Evolutionary conservation across 2,329 filamentous ascomycete species (phyloP), one percentile per base, ranked within the genome.

Genomic region (Monascus ruber): DNA sequence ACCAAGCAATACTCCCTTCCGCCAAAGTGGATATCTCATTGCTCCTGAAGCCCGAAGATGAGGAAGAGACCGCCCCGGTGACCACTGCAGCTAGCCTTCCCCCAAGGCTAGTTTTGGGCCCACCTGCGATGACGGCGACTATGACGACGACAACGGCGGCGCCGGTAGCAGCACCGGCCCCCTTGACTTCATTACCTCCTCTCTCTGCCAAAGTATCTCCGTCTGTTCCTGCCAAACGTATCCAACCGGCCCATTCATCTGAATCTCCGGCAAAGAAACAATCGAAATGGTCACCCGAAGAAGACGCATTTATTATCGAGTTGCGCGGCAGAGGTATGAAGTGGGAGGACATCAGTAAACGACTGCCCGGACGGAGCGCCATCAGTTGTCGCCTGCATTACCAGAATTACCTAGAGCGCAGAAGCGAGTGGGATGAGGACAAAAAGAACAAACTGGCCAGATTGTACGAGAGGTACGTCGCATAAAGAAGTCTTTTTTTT

Each of bases 261-360:
- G 69, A 69, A 50, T 83, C 81, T 31, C 85, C 85, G 17, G 84
- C 85, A 28, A 94, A 91, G 69, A 93, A 89, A 66, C 87, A 95
- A 63, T 94, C 85, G 58, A 96, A 96, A 64, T 96, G 91, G 91
- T 93, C 85, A 4, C 73, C 83, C 1, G 86, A 95, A 45, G 89
- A 96, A 62, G 87, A 96, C 62, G 78, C 83, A n/a, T 69, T 91
- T 36, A 94, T 94, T 52, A 94, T 95, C 53, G 85, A 93, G 60
- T 75, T 96, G 45, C 79, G 89, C 42, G 85, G 86, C 31, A 81
- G 81, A 51, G 85, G 85, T 6, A 94, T 95, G 86, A 96, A 96
- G 60, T 96, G 89, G 91, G 89, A 96, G 58, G 89, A 96, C 62
- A 95, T 96, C 53, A 93, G 86, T 45, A 93, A 89, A 68, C 77